These are phyloP conservation scores for Dictyostelium firmibasis DNA, from an alignment of 78 protist genomes.

Conservation along the genomic window DNA sequence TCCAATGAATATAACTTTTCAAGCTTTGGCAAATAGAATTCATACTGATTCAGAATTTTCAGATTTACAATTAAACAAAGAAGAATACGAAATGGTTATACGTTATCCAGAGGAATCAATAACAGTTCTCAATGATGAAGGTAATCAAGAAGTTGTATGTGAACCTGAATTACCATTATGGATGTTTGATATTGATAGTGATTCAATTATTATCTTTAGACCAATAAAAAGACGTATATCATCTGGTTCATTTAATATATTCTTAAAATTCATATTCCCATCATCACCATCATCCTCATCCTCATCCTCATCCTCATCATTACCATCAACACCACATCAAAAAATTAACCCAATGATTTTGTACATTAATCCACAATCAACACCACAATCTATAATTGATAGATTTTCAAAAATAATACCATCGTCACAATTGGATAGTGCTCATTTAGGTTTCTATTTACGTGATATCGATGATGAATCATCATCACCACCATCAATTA, in stretches of 20 bases:
- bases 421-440: slow-evolving; percentile 4
- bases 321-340: not conserved
- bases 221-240: slow-evolving; percentile 12
- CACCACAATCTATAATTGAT: slow-evolving; percentile 26
- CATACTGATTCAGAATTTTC: not conserved
- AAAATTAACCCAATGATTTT: slow-evolving; percentile 17
- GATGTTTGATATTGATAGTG: slow-evolving; percentile 51
- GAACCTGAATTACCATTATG: slow-evolving; percentile 61
- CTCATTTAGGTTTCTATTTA: slow-evolving; percentile 38
- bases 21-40: slow-evolving; percentile 29
- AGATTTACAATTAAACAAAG: not conserved
- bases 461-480: slow-evolving; percentile 5
- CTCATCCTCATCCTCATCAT: not conserved
- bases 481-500: not conserved
- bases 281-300: not conserved
- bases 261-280: not conserved
- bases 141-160: slow-evolving; percentile 13
- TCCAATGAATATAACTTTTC: slow-evolving; percentile 9
- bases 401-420: not conserved
- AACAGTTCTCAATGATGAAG: not conserved
- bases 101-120: not conserved
- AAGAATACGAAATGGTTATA: slow-evolving; percentile 47
- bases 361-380: slow-evolving; percentile 1
- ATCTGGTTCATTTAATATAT: not conserved
- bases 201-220: not conserved